Conservation (phyloP, 352 stramenopile genomes). For the Globisporangium nagaii region DNA sequence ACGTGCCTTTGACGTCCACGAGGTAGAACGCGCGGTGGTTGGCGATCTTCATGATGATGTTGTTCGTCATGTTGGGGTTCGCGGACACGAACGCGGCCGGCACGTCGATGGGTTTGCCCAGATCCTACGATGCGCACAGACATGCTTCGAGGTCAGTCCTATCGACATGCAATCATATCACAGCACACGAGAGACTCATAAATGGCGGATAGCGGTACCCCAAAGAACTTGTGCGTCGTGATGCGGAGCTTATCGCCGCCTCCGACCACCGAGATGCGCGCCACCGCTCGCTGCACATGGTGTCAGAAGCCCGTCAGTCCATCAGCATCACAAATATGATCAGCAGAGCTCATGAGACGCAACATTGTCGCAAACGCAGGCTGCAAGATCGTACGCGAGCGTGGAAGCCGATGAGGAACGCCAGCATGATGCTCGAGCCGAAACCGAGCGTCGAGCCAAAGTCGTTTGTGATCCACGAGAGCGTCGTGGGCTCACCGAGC, state of each 20-base stretch:
- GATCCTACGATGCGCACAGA: too few relatives aligned
- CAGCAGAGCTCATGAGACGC: too few relatives aligned
- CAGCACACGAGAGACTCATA: too few relatives aligned
- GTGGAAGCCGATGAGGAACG: conserved; percentile 79
- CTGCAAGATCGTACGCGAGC: conserved; percentile 37
- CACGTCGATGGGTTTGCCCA: conserved; percentile 59
- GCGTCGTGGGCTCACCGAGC: conserved; percentile 62
- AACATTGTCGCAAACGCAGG: background rate
- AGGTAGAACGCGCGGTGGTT: conserved; percentile 74
- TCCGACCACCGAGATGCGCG: conserved; percentile 68
- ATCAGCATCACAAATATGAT: too few relatives aligned
- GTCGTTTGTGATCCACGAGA: conserved; percentile 79
- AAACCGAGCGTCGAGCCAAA: conserved; percentile 75
- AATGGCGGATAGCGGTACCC: too few relatives aligned
- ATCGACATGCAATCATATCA: too few relatives aligned
- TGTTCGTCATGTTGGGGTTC: conserved; percentile 79
- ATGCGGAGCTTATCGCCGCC: conserved; percentile 79
- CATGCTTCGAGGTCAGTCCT: too few relatives aligned
- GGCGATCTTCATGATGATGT: conserved; percentile 82
- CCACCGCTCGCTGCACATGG: conserved; percentile 60
- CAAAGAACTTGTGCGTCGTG: conserved; percentile 87
- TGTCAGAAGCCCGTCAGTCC: too few relatives aligned
- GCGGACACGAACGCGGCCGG: conserved; percentile 64
- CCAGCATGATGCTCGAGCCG: conserved; percentile 74
- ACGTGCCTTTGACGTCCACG: conserved; percentile 71